Conservation (phyloP, 192 early-diverging fungal genomes). For the Podochytrium sp. region DNA sequence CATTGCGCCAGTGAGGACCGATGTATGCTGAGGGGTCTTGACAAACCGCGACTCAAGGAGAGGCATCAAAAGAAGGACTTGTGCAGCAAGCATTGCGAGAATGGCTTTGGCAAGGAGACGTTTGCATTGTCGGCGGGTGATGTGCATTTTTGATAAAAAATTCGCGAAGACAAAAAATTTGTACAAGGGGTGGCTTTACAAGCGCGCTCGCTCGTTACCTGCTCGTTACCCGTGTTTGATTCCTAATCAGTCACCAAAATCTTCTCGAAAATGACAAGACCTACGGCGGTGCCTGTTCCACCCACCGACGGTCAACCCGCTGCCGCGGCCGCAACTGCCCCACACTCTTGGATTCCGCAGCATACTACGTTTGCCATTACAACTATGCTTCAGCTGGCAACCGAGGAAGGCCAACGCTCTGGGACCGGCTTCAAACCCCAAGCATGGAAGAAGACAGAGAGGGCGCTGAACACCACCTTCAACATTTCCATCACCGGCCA, state of each 20-base stretch:
- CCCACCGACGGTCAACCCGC: no score
- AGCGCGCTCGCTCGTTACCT: no score
- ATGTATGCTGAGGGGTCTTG: neutral
- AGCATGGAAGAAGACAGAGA: neutral
- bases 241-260: no score
- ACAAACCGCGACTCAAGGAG: neutral
- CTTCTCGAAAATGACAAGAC: no score
- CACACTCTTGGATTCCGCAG: neutral
- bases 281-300: no score
- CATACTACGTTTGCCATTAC: neutral
- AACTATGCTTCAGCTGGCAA: neutral
- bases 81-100: neutral
- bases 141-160: no score
- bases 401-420: neutral
- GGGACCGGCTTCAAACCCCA: neutral
- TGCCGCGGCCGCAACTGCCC: no score
- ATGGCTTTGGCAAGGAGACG: neutral
- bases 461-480: neutral
- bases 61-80: neutral
- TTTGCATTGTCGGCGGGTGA: no score
- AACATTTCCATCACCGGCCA: neutral
- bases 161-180: no score
- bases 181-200: no score
- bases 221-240: no score
- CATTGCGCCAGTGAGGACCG: slow-evolving; percentile 5